Evolutionary conservation across 805 yeast genomes (phyloP).

Genomic region (Kodamaea kaohsiungensis): DNA sequence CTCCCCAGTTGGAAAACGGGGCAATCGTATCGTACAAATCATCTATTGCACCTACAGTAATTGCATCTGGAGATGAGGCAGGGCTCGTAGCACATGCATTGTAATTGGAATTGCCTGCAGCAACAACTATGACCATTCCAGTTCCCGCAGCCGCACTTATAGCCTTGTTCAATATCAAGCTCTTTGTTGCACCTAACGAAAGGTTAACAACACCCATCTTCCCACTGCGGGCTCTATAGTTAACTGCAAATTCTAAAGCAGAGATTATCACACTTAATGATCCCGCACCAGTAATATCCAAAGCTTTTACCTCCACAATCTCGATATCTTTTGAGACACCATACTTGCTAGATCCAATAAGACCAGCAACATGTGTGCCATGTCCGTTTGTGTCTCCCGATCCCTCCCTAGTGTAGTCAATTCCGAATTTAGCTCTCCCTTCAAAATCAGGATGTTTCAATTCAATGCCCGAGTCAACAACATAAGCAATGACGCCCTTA

Average conservation of each 20-base stretch:
- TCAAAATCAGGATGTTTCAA: slow-evolving; percentile 62
- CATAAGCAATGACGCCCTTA: slow-evolving; percentile 64
- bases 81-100: slow-evolving; percentile 88
- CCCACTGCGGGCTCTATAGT: slow-evolving; percentile 44
- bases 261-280: slow-evolving; percentile 62
- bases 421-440: slow-evolving; percentile 60
- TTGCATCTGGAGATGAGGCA: slow-evolving; percentile 69
- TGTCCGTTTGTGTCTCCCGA: slow-evolving; percentile 80
- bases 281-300: slow-evolving; percentile 70
- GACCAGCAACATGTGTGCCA: slow-evolving; percentile 93
- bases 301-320: slow-evolving; percentile 73
- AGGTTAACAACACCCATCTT: slow-evolving; percentile 67
- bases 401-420: slow-evolving; percentile 61
- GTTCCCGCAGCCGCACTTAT: slow-evolving; percentile 70
- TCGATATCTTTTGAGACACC: slow-evolving; percentile 75
- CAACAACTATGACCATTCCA: slow-evolving; percentile 73
- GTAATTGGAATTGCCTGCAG: slow-evolving; percentile 82
- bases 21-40: slow-evolving; percentile 72
- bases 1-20: slow-evolving; percentile 86
- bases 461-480: slow-evolving; percentile 83
- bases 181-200: slow-evolving; percentile 75
- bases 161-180: slow-evolving; percentile 69
- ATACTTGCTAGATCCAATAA: slow-evolving; percentile 73
- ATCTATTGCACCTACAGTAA: slow-evolving; percentile 88
- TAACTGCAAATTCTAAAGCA: slow-evolving; percentile 68